Evolutionary conservation across 768 basidiomycete genomes (phyloP), one percentile per base, ranked within the genome.

Genomic region (Naematelia aurantialba): DNA sequence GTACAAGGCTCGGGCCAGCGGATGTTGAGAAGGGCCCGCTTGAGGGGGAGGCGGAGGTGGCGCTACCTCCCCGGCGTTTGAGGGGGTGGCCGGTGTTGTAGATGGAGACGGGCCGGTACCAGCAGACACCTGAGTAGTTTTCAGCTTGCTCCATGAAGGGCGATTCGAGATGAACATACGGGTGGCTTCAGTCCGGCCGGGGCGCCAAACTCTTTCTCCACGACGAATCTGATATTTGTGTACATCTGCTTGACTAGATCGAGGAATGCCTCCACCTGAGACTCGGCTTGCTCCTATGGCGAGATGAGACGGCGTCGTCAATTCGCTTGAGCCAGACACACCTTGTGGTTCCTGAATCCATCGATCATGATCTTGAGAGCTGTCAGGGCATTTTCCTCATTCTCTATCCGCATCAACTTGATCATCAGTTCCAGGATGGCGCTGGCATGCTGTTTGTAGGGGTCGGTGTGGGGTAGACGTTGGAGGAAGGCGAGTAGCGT

Each of bases 291-390:
- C 45, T 68, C 72, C 67, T 63, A 56, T 46, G 34, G 25, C 17
- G 17, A 61, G 52, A n/a, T 29, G 11, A 10, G 31, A 19, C 17
- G 4, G 29, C 34, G 4, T 12, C 13, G 25, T 13, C 19, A 3
- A 22, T 14, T n/a, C 27, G 52, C 29, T 52, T 60, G 44, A 29
- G 25, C 4, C 21, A 4, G 17, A 61, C 66, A 48, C 31, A 67
- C 70, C 68, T 88, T 84, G 74, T 88, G 89, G 52, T 82, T 84
- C 50, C 94, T 85, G 69, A 89, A 84, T 21, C 92, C 81, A 78
- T 99, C 94, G 59, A 91, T 87, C 70, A 96, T 82, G 56, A 86
- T 88, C 79, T 97, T 98, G 82, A 92, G 90, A 56, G 87, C 88
- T 1, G 86, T 82, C 29, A 87, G 82, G 1, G 89, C 96, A 70